These are phyloP conservation scores for Mrakia blollopis DNA, from an alignment of 768 basidiomycete genomes.

Conservation along the genomic window DNA sequence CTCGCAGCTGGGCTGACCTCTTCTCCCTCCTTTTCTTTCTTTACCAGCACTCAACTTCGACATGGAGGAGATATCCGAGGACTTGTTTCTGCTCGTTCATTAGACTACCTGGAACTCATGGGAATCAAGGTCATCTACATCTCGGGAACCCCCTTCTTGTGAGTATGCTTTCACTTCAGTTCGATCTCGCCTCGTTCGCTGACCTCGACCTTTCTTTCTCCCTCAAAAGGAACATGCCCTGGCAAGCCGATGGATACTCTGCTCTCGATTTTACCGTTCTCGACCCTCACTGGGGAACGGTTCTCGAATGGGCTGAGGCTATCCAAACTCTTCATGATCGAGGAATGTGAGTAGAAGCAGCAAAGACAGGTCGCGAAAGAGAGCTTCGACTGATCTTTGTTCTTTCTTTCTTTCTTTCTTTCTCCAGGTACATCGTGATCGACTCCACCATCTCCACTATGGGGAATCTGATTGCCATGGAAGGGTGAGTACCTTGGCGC, in stretches of 20 bases:
- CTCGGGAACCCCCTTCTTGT: slow-evolving; percentile 73
- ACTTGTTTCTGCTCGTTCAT: slow-evolving; percentile 52
- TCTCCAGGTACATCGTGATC: slow-evolving; percentile 63
- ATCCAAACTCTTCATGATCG: slow-evolving; percentile 72
- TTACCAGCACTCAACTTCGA: slow-evolving; percentile 79
- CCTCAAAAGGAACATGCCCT: slow-evolving; percentile 23
- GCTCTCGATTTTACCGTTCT: slow-evolving; percentile 83
- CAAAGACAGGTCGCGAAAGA: neutral
- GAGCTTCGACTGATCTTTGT: neutral
- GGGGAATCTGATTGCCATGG: slow-evolving; percentile 64
- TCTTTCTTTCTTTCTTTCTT: neutral
- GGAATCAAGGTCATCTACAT: slow-evolving; percentile 79
- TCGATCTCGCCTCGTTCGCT: neutral
- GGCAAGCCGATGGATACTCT: slow-evolving; percentile 55
- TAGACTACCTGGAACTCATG: slow-evolving; percentile 89
- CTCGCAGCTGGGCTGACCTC: neutral
- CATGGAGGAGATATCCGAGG: slow-evolving; percentile 86
- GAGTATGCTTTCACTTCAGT: neutral
- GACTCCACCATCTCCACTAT: slow-evolving; percentile 94
- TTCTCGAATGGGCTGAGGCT: slow-evolving; percentile 68
- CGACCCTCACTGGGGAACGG: slow-evolving; percentile 87
- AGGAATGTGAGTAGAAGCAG: slow-evolving; percentile 54
- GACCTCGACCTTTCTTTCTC: neutral
- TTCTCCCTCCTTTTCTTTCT: neutral
- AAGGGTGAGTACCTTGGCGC: slow-evolving; percentile 54